Evolutionary conservation across 169 alveolate genomes (phyloP), one percentile per base, ranked within the genome.

Genomic region (Cryptosporidium sp.): DNA sequence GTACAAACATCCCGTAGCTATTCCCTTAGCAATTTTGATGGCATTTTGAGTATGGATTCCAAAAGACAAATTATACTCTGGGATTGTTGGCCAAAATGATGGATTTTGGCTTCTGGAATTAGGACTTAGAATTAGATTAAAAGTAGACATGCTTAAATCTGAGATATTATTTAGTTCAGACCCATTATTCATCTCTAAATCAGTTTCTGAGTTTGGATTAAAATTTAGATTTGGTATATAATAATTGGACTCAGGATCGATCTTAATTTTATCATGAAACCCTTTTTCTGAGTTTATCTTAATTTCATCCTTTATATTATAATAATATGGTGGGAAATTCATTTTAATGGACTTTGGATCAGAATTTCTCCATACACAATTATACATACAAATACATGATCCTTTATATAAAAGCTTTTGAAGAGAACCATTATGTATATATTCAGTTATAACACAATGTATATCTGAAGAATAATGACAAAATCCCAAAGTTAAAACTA

Each of bases 391-490:
- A 29, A 71, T 31, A 51, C 85, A 71, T 2, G 69, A n/a, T 14
- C 70, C 85, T 33, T n/a, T 71, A 71, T 71, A 71, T 29, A 80
- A 31, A 14, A 61, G 67, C 52, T 52, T 80, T 21, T 80, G 71
- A 18, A 80, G 67, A 8, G 89, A 80, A 14, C 89, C 89, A 29
- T 31, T 43, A 59, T 39, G 71, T 39, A 80, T n/a, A 65, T 80
- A 80, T 65, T 80, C 89, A 16, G 89, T 62, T n/a, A 80, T 58
- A 12, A 80, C 80, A 80, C 89, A 80, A 65, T 80, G 89, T 21
- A 80, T 65, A 41, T 80, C 89, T 14, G 68, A 65, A 23, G 45
- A 45, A 16, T 80, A 65, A 39, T 80, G 75, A 31, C 89, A 62
- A 31, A 80, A 80, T 37, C 89, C 89, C 23, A 80, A 29, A 45